Conservation (phyloP, 2,329 filamentous ascomycete genomes). For the Biscogniauxia marginata region DNA sequence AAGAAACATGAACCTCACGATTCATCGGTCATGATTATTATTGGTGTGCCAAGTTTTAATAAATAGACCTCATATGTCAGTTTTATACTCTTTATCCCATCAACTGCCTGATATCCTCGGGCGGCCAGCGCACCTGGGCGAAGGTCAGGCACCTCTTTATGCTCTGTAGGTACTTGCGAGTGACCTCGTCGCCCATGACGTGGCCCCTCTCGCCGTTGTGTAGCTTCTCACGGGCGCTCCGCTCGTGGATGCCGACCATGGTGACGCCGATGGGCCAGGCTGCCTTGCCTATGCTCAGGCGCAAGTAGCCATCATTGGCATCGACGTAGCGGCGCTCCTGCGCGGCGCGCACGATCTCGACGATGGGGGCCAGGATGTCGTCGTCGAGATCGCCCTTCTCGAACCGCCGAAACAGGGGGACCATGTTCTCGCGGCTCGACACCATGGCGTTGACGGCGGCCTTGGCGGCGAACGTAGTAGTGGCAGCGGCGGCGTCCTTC, state of each 20-base stretch:
- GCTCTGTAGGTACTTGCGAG: slow-evolving; percentile 93
- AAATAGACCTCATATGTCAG: too few species aligned
- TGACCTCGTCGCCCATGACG: slow-evolving; percentile 95
- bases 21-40: too few species aligned
- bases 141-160: slow-evolving; percentile 97
- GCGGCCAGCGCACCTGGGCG: slow-evolving; percentile 94
- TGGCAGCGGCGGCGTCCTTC: slow-evolving; percentile 38
- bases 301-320: slow-evolving; percentile 91
- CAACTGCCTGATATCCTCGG: slow-evolving; percentile 85
- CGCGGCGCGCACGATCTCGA: slow-evolving; percentile 88
- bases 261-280: slow-evolving; percentile 99
- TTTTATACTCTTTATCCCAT: slow-evolving; percentile 67
- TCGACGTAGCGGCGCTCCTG: slow-evolving; percentile 92
- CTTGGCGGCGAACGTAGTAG: slow-evolving; percentile 76
- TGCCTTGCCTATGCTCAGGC: slow-evolving; percentile 91
- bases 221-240: slow-evolving; percentile 90
- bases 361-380: slow-evolving; percentile 74
- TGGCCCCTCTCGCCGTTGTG: slow-evolving; percentile 86
- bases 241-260: slow-evolving; percentile 99
- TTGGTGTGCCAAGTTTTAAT: too few species aligned
- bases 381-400: slow-evolving; percentile 79
- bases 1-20: too few species aligned
- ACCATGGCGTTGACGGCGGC: slow-evolving; percentile 82
- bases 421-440: slow-evolving; percentile 83
- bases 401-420: slow-evolving; percentile 84